Evolutionary conservation across 495 filamentous ascomycete species (phyloP).

Genomic region (Tuber melanosporum): DNA sequence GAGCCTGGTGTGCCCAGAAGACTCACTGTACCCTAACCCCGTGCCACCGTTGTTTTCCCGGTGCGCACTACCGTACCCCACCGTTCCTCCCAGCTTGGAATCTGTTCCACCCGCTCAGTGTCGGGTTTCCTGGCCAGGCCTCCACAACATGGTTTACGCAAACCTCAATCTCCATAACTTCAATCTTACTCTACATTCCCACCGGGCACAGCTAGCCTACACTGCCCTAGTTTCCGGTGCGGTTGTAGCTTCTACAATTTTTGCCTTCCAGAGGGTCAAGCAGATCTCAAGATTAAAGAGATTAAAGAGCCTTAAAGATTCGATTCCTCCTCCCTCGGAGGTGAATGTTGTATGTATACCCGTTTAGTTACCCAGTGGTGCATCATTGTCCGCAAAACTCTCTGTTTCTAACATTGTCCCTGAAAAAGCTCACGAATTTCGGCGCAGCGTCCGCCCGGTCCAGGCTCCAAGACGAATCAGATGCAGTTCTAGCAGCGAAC

Average conservation of each 20-base stretch:
- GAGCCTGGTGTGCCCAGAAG: background rate
- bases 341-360: slow-evolving; percentile 42
- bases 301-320: slow-evolving; percentile 62
- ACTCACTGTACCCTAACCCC: background rate
- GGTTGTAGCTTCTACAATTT: slow-evolving; percentile 63
- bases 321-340: slow-evolving; percentile 53
- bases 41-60: background rate
- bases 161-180: background rate
- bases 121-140: background rate
- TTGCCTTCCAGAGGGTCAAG: slow-evolving; percentile 62
- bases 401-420: slow-evolving; percentile 39
- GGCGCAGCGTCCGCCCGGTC: slow-evolving; percentile 56
- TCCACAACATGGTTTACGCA: background rate
- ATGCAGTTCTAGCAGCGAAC: slow-evolving; percentile 68
- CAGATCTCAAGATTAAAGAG: slow-evolving; percentile 57
- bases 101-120: background rate
- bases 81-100: background rate
- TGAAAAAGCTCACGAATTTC: slow-evolving; percentile 64
- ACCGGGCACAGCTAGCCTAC: slow-evolving; percentile 61
- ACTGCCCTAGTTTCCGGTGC: slow-evolving; percentile 71
- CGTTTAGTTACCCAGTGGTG: background rate
- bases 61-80: background rate
- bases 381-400: slow-evolving; percentile 46
- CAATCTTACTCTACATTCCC: slow-evolving; percentile 37
- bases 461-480: slow-evolving; percentile 59